A percentile compares a stretch with the other conserved stretches of the same genome.
These are phyloP conservation scores for Oryza meridionalis DNA, from an alignment of 176 grass and related monocot genomes.

Conservation along the genomic window DNA sequence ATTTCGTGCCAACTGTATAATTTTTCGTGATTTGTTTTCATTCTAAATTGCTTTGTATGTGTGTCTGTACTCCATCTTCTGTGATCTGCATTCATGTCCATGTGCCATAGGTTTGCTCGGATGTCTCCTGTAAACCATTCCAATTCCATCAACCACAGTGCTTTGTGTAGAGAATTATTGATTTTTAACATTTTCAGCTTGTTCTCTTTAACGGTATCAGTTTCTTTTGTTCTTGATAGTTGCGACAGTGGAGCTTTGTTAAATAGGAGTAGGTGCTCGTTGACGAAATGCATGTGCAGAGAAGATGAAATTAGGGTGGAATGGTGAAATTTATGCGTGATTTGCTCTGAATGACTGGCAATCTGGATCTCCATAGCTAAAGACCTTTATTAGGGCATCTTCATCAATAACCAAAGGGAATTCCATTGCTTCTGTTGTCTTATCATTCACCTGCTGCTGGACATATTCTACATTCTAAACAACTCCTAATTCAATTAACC, in stretches of 20 bases:
- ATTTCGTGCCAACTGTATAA: neutral
- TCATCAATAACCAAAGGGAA: neutral
- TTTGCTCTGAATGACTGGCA: constrained; percentile 2
- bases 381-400: neutral
- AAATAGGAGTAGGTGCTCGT: neutral
- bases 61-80: neutral
- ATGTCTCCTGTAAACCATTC: neutral
- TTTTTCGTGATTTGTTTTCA: neutral
- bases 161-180: neutral
- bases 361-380: neutral
- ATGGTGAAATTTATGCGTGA: neutral
- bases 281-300: neutral
- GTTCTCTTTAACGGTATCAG: neutral
- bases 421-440: constrained; percentile 1
- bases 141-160: neutral
- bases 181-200: neutral
- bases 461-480: neutral
- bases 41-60: neutral
- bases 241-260: neutral
- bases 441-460: neutral
- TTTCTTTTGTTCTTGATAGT: neutral
- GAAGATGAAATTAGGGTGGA: neutral
- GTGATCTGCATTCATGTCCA: neutral
- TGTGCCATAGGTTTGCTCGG: neutral
- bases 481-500: neutral